Evolutionary conservation across 352 stramenopile genomes (phyloP), one percentile per base, ranked within the genome.

Genomic region (Phytophthora pluvialis): DNA sequence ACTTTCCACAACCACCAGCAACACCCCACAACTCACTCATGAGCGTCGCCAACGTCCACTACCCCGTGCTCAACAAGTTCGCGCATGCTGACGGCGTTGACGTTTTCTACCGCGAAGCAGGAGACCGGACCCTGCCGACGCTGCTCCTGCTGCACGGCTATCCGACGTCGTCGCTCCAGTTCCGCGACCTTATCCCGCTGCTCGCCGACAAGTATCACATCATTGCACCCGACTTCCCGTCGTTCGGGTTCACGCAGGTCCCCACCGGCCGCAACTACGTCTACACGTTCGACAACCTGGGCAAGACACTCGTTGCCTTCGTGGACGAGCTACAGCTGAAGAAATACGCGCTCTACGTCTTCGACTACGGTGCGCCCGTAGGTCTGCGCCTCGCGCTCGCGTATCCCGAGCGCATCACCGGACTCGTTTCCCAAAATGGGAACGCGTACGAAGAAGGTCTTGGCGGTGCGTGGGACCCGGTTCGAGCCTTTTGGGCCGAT

Each of bases 251-350:
- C 39, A 45, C 39, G n/a, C 9, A 45, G 7, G 39, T 45, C 16
- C 39, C 39, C 1, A 10, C 39, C 39, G 21, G n/a, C 6, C 39
- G 39, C 1, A 45, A 45, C 16, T 45, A 45, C 39, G 5, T 45
- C 16, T 45, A 45, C 39, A 45, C 39, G 11, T 45, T 45, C 9
- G 39, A 45, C 39, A 45, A 29, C 39, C 26, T 45, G 16, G 39
- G 39, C 16, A 45, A 45, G n/a, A 45, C 39, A 8, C 39, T 45
- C 10, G 26, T 45, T 1, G n/a, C 39, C 3, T 45, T 45, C n/a
- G 39, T 45, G 39, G 39, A 45, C 39, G 39, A 45, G 11, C n/a
- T 45, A 21, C 39, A 45, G 39, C 26, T 45, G 39, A 45, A 45
- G 39, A 45, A 45, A 21, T 45, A 45, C 7, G 39, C 39, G 5